Percentiles rank a stretch among this genome's conserved stretches.
These are phyloP conservation scores for Hanseniaspora lachancei DNA, from an alignment of 805 yeast species.

Conservation along the genomic window DNA sequence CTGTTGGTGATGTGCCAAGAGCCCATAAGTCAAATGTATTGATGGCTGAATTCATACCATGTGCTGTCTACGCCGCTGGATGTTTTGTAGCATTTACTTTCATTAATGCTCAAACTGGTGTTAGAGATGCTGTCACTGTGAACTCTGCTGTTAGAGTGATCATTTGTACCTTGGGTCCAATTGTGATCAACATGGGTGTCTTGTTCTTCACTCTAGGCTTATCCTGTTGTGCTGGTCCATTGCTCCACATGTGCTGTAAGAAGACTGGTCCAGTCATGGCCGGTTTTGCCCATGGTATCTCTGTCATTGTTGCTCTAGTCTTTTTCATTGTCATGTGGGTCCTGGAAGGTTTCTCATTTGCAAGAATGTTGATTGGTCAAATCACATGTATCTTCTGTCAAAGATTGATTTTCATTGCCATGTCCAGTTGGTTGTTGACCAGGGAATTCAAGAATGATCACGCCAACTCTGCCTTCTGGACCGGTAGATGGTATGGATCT, in stretches of 20 bases:
- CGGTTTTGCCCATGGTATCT: constrained; percentile 88
- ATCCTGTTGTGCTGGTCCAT: constrained; percentile 96
- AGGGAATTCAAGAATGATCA: constrained; percentile 94
- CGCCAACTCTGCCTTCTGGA: constrained; percentile 98
- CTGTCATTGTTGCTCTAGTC: constrained; percentile 73
- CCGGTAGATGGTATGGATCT: constrained; percentile 96
- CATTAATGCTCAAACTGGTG: constrained; percentile 81
- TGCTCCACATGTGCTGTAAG: constrained; percentile 89
- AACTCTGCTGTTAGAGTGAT: constrained; percentile 61
- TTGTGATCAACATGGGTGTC: constrained; percentile 79
- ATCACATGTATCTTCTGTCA: constrained; percentile 75
- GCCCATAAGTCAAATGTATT: constrained; percentile 67
- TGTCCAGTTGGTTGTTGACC: constrained; percentile 67
- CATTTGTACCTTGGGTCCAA: constrained; percentile 79
- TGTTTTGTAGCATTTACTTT: constrained; percentile 68
- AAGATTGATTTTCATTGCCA: constrained; percentile 70
- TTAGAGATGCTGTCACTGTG: constrained; percentile 37
- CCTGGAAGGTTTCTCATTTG: constrained; percentile 79
- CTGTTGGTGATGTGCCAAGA: constrained; percentile 72
- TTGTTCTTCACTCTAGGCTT: constrained; percentile 61
- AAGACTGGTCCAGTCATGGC: constrained; percentile 92
- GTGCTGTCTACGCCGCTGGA: constrained; percentile 62
- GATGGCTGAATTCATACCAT: constrained; percentile 59
- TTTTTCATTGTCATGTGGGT: constrained; percentile 97
- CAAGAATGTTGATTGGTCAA: constrained; percentile 76